Percentiles rank a stretch among this genome's conserved stretches.
These are phyloP conservation scores for Adansonia grandidieri DNA, from an alignment of 441 rosid species.

Conservation along the genomic window DNA sequence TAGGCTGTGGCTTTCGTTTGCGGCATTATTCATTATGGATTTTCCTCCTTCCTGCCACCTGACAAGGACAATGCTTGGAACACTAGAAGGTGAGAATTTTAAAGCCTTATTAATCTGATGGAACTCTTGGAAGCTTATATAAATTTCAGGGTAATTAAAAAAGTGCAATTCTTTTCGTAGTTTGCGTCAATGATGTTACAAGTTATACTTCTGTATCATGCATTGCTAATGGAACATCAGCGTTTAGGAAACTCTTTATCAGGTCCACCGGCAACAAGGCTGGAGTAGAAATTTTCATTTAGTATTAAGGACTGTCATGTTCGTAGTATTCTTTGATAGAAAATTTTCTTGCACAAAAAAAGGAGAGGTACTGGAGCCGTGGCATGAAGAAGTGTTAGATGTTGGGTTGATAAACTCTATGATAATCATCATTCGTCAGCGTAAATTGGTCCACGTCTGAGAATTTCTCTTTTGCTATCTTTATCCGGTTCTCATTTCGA, in stretches of 20 bases:
- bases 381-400: background rate
- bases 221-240: background rate
- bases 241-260: background rate
- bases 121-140: conserved; percentile 13
- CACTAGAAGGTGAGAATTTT: conserved; percentile 58
- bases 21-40: conserved; percentile 61
- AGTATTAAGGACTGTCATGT: too few relatives aligned
- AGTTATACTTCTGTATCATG: background rate
- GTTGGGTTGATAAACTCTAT: background rate
- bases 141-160: background rate
- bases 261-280: background rate
- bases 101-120: conserved; percentile 1
- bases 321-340: background rate
- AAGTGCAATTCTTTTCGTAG: background rate
- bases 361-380: background rate
- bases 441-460: background rate
- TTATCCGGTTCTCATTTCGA: background rate
- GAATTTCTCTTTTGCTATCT: background rate
- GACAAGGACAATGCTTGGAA: conserved; percentile 57
- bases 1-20: conserved; percentile 90
- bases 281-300: background rate
- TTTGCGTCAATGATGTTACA: background rate
- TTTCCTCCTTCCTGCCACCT: conserved; percentile 49
- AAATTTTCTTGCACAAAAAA: background rate
- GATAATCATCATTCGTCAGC: background rate